phyloP scores from a whole-genome alignment of 495 filamentous ascomycete species.

The Recurvomyces mirabilis region DNA sequence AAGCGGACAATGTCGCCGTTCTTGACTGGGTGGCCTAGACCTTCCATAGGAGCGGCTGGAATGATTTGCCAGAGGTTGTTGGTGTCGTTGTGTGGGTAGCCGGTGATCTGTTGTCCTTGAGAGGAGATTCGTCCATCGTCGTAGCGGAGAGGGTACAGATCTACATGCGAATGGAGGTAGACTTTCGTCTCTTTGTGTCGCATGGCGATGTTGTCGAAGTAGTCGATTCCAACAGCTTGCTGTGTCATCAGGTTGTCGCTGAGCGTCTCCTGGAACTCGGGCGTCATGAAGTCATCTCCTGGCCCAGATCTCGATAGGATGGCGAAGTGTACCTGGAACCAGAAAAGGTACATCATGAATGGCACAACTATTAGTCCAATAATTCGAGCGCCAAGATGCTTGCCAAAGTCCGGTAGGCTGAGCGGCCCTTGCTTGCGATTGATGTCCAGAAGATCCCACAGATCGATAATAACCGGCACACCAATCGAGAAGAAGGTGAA shows the following conservation, averaged over 20 bases:
- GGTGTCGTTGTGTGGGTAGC: conserved; percentile 94
- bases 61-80: conserved; percentile 98
- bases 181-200: conserved; percentile 95
- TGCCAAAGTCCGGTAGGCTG: conserved; percentile 63
- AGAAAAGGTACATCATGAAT: conserved; percentile 97
- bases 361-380: conserved; percentile 78
- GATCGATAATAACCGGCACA: conserved; percentile 80
- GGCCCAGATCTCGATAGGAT: conserved; percentile 82
- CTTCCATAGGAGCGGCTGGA: conserved; percentile 48
- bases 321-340: conserved; percentile 98
- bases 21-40: conserved; percentile 51
- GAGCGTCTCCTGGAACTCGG: conserved; percentile 93
- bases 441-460: conserved; percentile 89
- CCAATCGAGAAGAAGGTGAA: conserved; percentile 98
- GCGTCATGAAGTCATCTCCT: conserved; percentile 97
- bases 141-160: conserved; percentile 84
- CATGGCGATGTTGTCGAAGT: conserved; percentile 78
- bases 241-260: conserved; percentile 85
- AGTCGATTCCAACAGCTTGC: conserved; percentile 75
- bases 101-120: conserved; percentile 89
- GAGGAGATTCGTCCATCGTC: conserved; percentile 96
- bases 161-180: conserved; percentile 85
- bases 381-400: conserved; percentile 79
- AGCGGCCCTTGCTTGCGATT: conserved; percentile 69
- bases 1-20: conserved; percentile 85